Conservation (phyloP, 139 green algal genomes). For the Chloropicon primus region DNA sequence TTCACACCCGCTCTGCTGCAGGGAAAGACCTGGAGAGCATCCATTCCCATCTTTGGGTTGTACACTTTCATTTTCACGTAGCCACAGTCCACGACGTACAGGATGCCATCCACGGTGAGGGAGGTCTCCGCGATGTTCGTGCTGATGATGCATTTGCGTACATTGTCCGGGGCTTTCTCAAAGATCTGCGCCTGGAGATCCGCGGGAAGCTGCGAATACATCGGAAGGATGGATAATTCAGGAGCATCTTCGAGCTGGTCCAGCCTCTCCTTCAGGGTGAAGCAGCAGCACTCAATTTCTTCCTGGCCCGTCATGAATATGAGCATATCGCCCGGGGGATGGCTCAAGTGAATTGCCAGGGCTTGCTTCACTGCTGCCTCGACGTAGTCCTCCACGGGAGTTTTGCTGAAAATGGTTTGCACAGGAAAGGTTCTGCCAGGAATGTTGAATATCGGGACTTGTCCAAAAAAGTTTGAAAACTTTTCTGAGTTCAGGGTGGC, state of each 20-base stretch:
- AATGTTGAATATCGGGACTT: constrained; percentile 82
- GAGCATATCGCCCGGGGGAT: constrained; percentile 83
- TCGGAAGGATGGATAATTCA: constrained; percentile 80
- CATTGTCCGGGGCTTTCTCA: background rate
- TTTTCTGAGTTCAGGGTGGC: constrained; percentile 71
- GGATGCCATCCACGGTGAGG: background rate
- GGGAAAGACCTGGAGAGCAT: constrained; percentile 51
- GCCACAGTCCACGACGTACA: constrained; percentile 32
- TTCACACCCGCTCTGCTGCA: constrained; percentile 47
- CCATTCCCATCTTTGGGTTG: constrained; percentile 97
- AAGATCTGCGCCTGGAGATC: constrained; percentile 53
- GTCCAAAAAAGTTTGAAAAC: constrained; percentile 56
- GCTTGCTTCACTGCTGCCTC: constrained; percentile 93
- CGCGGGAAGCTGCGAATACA: constrained; percentile 85
- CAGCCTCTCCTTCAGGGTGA: constrained; percentile 60
- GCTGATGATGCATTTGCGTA: background rate
- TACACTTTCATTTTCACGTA: constrained; percentile 85
- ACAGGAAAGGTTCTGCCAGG: constrained; percentile 95
- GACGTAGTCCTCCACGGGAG: constrained; percentile 89
- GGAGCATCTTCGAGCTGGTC: constrained; percentile 40
- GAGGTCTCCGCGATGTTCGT: background rate
- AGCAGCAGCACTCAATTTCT: constrained; percentile 93
- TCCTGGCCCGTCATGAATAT: constrained; percentile 99
- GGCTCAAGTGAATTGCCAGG: constrained; percentile 81
- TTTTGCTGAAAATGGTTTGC: constrained; percentile 79